Base-by-base conservation (phyloP, 768 basidiomycete species). In the Mycena polygramma region DNA sequence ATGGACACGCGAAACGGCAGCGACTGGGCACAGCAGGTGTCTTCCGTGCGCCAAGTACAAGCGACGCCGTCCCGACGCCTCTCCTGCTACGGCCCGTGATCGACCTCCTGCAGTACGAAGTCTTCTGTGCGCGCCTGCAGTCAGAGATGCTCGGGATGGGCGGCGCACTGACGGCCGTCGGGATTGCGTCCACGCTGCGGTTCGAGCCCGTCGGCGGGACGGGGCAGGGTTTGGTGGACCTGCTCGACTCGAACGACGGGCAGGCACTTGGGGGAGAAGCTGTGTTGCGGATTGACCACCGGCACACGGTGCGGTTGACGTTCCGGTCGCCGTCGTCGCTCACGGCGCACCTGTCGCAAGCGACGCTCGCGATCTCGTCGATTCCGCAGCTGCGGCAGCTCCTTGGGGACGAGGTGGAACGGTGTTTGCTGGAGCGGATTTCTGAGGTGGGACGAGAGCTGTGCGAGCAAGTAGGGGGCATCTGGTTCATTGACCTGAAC, bases 401-500 rank as follows among this genome's bases (percentile, higher is more conserved):
- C 30, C 85, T 97, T 14, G 84, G 85, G 26, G 92, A 95, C 72
- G 96, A 97, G 78, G 88, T 94, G 26, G 91, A 92, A 76, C 85
- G 86, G 43, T 91, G 90, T 74, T 79, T 96, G 15, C 83, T 96
- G 36, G 82, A 87, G 41, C 82, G 90, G 69, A 90, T 95, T 63
- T 92, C 92, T 73, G 90, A 89, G 68, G 80, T 91, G 30, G 94
- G 94, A 8, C 83, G 81, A 22, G 85, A 84, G 58, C 77, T 88
- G 10, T 87, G 86, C 60, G 83, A 85, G 43, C 78, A 84, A 37
- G 82, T 87, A 17, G 89, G 90, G 53, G 91, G 90, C 17, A 90
- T 89, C 2, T 95, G 94, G 94, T 92, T 95, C 71, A 89, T 94
- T 30, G 94, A 95, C 73, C 77, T 88, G 53, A 86, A 91, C 63